Evolutionary conservation across 306 rosid species (phyloP), one percentile per base, ranked within the genome.

Genomic region (Abrus precatorius): DNA sequence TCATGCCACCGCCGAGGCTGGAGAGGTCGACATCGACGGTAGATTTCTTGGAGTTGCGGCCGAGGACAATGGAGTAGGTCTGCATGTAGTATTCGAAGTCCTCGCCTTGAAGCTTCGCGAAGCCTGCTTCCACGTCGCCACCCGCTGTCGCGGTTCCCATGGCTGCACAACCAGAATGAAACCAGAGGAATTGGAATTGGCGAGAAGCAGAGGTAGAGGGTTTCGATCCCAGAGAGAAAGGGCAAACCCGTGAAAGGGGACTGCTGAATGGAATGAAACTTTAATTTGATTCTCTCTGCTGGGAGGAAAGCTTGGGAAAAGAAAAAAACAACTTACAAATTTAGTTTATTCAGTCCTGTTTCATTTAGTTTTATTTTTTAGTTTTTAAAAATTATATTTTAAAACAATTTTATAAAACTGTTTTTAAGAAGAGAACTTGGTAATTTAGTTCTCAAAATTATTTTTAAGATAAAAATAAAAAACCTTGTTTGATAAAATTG

Each of bases 41-140:
- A 33, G 99, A 93, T 82, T 93, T 96, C 86, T 96, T 96, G 74
- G 99, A 96, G 76, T 96, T 96, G 12, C 99, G 97, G 54, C 99
- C 99, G 1, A 96, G 94, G 81, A 96, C 86, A 55, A 96, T 96
- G 66, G 98, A 93, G 86, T 96, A 96, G 83, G 99, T 96, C 69
- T 96, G 99, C 99, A 93, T 96, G 77, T 96, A 96, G 91, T 96
- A 96, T 83, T 96, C 99, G 85, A 96, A 96, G 67, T 96, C 99
- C 79, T 96, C 98, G 36, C 99, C 99, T 52, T 96, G 99, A 0
- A 96, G 97, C 86, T 93, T 96, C 56, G 99, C 98, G 86, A 96
- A 96, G 2, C 99, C 99, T 0, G 99, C 99, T 83, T 96, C 99
- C 55, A 93, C 98, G 59, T 96, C 98, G 69, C 94, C 86, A 34